phyloP scores from a whole-genome alignment of 352 stramenopile genomes.

The Halophytophthora polymorphica region DNA sequence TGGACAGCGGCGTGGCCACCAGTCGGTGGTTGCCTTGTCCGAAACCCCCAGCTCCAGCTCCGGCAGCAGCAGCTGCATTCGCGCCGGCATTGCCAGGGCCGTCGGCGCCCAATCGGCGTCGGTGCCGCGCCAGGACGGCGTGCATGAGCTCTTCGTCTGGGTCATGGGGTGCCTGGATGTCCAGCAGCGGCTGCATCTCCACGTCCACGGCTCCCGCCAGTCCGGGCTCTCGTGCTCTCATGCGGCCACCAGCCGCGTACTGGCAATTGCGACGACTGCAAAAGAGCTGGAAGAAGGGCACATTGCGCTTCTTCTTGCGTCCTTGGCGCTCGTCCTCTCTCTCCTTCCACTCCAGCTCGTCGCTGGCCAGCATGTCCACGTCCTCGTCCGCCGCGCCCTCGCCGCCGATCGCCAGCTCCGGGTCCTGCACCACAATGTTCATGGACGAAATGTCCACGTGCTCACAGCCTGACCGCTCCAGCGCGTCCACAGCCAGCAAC shows the following conservation, averaged over 20 bases:
- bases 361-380: constrained; percentile 10
- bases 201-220: constrained; percentile 11
- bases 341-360: constrained; percentile 4
- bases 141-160: constrained; percentile 12
- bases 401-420: neutral
- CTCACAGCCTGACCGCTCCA: constrained; percentile 42
- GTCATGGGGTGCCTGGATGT: constrained; percentile 4
- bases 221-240: constrained; percentile 7
- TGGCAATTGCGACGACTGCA: constrained; percentile 28
- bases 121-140: constrained; percentile 13
- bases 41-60: constrained; percentile 8
- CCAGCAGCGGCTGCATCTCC: constrained; percentile 17
- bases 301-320: neutral
- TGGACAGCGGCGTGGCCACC: constrained; percentile 12
- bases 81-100: neutral
- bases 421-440: constrained; percentile 50
- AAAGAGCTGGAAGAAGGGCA: constrained; percentile 38
- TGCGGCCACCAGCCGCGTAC: constrained; percentile 5
- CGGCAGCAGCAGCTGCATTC: constrained; percentile 5
- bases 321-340: neutral
- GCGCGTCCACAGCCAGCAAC: constrained; percentile 46
- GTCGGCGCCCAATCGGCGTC: constrained; percentile 13
- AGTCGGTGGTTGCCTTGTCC: constrained; percentile 11
- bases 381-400: constrained; percentile 4
- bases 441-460: constrained; percentile 51